Conservation (phyloP, 257 asterid genomes). For the Solanum sitiens region DNA sequence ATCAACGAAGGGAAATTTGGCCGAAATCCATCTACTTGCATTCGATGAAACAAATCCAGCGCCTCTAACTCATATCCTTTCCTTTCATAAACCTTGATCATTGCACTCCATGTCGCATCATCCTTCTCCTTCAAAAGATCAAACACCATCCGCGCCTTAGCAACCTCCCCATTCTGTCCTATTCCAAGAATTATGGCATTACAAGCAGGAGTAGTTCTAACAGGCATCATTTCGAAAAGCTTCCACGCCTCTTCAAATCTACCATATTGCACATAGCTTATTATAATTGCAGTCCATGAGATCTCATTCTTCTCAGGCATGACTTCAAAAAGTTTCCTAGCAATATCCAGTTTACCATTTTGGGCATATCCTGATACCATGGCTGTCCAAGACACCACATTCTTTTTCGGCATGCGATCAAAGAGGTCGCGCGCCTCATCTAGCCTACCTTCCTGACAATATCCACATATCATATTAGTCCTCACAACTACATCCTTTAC, state of each 20-base stretch:
- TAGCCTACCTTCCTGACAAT: constrained; percentile 50
- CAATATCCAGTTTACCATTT: constrained; percentile 54
- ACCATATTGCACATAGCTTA: constrained; percentile 48
- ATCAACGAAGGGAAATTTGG: constrained; percentile 49
- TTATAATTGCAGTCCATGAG: constrained; percentile 73
- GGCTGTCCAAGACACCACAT: constrained; percentile 67
- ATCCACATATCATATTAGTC: constrained; percentile 68
- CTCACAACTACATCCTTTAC: constrained; percentile 47
- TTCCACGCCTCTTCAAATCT: constrained; percentile 52
- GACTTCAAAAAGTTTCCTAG: constrained; percentile 72
- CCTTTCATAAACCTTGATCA: constrained; percentile 57
- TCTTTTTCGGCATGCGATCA: constrained; percentile 37
- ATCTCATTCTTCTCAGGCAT: constrained; percentile 74
- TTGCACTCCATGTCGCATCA: constrained; percentile 58
- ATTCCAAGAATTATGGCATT: constrained; percentile 50
- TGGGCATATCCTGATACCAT: constrained; percentile 65
- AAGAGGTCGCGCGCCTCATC: constrained; percentile 60
- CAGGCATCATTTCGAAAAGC: constrained; percentile 51
- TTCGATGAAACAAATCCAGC: constrained; percentile 36
- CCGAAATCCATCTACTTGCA: constrained; percentile 43
- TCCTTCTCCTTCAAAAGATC: constrained; percentile 50
- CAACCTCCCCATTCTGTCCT: constrained; percentile 41
- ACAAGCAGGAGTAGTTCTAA: constrained; percentile 38
- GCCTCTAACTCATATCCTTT: constrained; percentile 57
- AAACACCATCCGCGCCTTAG: constrained; percentile 40